phyloP scores from a whole-genome alignment of 2,329 filamentous ascomycete species.

The Alternaria sp. region DNA sequence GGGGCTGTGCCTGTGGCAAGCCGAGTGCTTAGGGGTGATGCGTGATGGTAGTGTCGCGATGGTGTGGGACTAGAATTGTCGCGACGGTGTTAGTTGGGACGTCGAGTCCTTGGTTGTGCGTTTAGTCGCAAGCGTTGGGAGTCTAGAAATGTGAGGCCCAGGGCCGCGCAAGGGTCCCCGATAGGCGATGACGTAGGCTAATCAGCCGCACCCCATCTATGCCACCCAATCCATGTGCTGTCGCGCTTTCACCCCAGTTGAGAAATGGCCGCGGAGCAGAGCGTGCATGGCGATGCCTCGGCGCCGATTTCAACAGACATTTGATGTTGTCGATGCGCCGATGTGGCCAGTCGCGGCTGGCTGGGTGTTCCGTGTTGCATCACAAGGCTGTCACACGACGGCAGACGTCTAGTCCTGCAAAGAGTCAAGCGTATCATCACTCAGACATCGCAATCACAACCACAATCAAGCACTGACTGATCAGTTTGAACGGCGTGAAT shows the following conservation, averaged over 20 bases:
- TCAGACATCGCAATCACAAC: not conserved
- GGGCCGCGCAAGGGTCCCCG: not conserved
- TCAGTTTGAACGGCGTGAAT: conserved; percentile 40
- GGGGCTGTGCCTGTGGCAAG: conserved; percentile 21
- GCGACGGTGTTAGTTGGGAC: not conserved
- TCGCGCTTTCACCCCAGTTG: not conserved
- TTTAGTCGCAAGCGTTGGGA: conserved; percentile 1
- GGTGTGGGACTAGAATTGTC: not conserved
- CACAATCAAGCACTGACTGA: not conserved
- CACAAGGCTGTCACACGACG: not conserved
- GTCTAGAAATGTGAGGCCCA: conserved; percentile 14
- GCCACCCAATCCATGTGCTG: not conserved
- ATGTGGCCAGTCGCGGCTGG: not conserved
- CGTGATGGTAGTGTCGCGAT: not conserved
- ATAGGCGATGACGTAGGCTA: conserved; percentile 24
- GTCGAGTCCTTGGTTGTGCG: not conserved
- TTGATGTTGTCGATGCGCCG: not conserved
- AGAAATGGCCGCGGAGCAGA: not conserved
- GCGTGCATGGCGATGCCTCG: not conserved
- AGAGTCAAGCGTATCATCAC: not conserved
- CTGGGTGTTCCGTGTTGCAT: not conserved
- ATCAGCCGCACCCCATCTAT: conserved; percentile 7
- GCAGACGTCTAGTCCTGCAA: not conserved
- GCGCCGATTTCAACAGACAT: not conserved
- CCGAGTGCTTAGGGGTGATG: conserved; percentile 1